These are phyloP conservation scores for Davidsoniella virescens DNA, from an alignment of 2,329 filamentous ascomycete species.

Conservation along the genomic window DNA sequence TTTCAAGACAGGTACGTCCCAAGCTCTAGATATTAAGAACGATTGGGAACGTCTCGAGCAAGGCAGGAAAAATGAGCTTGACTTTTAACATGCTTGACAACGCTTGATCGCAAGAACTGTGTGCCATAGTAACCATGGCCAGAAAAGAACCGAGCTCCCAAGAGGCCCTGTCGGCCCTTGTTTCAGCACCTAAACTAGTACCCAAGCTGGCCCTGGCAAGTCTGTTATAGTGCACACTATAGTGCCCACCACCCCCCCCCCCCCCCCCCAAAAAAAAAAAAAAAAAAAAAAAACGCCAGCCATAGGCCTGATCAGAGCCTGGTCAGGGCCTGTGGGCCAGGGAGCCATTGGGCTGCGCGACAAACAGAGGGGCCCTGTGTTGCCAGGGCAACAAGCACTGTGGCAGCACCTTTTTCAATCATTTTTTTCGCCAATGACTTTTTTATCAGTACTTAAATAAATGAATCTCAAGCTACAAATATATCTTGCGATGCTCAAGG, in stretches of 20 bases:
- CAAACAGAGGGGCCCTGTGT: constrained; percentile 8
- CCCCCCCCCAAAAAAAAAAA: too few relatives aligned
- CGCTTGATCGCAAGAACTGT: not conserved
- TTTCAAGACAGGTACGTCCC: not conserved
- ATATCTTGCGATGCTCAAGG: too few relatives aligned
- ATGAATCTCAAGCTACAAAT: too few relatives aligned
- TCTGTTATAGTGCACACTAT: too few relatives aligned
- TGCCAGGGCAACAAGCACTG: constrained; percentile 6
- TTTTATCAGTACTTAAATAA: too few relatives aligned
- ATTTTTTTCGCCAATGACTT: too few relatives aligned
- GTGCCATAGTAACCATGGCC: constrained; percentile 10
- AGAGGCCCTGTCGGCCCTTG: constrained; percentile 5
- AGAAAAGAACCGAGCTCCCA: constrained; percentile 9
- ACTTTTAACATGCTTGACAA: not conserved
- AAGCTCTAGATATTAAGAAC: not conserved
- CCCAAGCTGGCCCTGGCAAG: not conserved
- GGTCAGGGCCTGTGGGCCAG: constrained; percentile 2
- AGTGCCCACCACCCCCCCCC: too few relatives aligned
- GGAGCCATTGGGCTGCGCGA: constrained; percentile 4
- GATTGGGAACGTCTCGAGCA: not conserved
- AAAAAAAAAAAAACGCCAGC: too few relatives aligned
- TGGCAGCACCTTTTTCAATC: not conserved
- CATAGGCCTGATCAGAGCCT: constrained; percentile 1
- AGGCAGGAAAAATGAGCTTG: not conserved
- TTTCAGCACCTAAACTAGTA: constrained; percentile 12